phyloP scores from a whole-genome alignment of 192 early-diverging fungal species.

The Coemansia sp. region DNA sequence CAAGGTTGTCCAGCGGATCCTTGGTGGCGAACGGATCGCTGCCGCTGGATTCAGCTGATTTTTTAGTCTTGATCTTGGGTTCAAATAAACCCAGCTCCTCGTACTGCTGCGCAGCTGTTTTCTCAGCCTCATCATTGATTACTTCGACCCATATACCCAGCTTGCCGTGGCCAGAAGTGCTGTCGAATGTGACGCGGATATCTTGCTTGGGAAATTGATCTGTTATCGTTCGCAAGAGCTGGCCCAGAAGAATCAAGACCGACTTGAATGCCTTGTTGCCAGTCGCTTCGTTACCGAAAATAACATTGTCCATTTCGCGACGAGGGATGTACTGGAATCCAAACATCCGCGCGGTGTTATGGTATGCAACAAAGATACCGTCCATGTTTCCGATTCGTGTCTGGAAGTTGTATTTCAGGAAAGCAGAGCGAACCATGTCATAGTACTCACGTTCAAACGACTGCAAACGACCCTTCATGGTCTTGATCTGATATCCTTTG shows the following conservation, averaged over 20 bases:
- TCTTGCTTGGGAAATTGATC: slow-evolving; percentile 60
- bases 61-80: not conserved
- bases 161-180: slow-evolving; percentile 2
- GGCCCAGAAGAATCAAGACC: slow-evolving; percentile 62
- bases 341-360: slow-evolving; percentile 88
- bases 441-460: slow-evolving; percentile 93
- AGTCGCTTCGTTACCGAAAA: slow-evolving; percentile 70
- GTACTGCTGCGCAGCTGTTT: slow-evolving; percentile 23
- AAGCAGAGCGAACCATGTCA: slow-evolving; percentile 89
- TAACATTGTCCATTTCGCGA: slow-evolving; percentile 75
- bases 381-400: slow-evolving; percentile 94
- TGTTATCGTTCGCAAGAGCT: slow-evolving; percentile 63
- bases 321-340: slow-evolving; percentile 91
- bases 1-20: slow-evolving; percentile 23
- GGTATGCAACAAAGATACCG: slow-evolving; percentile 89
- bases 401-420: slow-evolving; percentile 88
- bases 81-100: slow-evolving; percentile 22
- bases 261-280: slow-evolving; percentile 72
- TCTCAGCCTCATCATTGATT: slow-evolving; percentile 46
- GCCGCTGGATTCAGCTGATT: no score
- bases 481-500: slow-evolving; percentile 68
- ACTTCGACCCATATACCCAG: slow-evolving; percentile 60
- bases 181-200: slow-evolving; percentile 62
- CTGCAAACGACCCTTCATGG: slow-evolving; percentile 65
- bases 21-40: slow-evolving; percentile 19